These are phyloP conservation scores for Colletotrichum gloeosporioides DNA, from an alignment of 2,329 filamentous ascomycete genomes.

Conservation along the genomic window DNA sequence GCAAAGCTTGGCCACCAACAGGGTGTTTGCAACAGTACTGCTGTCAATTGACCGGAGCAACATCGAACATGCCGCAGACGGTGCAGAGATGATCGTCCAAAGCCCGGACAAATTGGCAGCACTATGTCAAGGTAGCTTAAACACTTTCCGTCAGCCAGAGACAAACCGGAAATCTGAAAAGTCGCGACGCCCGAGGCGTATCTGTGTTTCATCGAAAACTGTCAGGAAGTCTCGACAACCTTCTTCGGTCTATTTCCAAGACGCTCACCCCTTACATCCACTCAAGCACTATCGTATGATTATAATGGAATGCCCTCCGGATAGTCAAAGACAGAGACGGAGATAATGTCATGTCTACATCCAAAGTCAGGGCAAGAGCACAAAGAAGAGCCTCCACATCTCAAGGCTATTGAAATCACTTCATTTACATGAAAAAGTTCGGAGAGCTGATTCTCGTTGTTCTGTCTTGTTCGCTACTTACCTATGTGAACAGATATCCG, in stretches of 20 bases:
- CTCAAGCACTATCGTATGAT: too few relatives aligned
- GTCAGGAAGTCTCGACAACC: fast-evolving
- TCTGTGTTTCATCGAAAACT: fast-evolving
- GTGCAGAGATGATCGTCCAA: fast-evolving
- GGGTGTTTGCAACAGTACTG: not conserved
- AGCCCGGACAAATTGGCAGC: fast-evolving
- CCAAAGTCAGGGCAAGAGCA: fast-evolving
- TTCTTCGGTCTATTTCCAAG: not conserved
- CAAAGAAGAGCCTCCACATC: not conserved
- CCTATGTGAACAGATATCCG: not conserved
- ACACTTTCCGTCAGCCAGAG: fast-evolving
- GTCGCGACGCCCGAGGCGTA: too few relatives aligned
- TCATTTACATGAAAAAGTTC: not conserved
- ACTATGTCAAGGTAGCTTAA: fast-evolving
- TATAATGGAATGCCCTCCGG: not conserved
- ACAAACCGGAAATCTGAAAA: too few relatives aligned
- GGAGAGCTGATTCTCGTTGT: not conserved
- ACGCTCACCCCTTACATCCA: too few relatives aligned
- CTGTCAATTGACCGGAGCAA: not conserved
- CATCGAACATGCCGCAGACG: fast-evolving
- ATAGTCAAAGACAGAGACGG: not conserved
- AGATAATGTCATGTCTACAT: not conserved
- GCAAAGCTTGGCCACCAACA: not conserved
- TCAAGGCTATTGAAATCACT: not conserved
- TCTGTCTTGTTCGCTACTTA: fast-evolving